phyloP scores from a whole-genome alignment of 78 protist species.

The Abeoforma whisleri region DNA sequence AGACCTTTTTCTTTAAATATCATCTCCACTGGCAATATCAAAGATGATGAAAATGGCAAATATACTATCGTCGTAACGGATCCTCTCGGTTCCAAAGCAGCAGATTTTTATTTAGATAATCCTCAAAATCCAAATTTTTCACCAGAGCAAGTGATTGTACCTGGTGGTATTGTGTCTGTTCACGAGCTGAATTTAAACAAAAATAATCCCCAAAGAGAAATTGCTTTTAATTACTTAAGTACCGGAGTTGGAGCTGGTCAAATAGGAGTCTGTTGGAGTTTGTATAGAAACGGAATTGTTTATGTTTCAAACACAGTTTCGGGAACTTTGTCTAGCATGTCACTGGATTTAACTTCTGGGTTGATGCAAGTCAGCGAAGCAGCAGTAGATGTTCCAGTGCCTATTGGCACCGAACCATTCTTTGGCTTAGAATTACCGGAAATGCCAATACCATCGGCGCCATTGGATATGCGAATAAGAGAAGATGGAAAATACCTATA shows the following conservation, averaged over 20 bases:
- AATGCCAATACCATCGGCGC: not conserved
- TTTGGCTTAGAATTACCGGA: not conserved
- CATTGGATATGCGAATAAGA: not conserved
- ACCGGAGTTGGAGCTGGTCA: not conserved
- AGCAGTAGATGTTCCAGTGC: not conserved
- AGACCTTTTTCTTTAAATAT: not conserved
- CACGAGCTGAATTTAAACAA: not conserved
- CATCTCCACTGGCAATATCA: not conserved
- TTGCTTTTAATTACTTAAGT: too few species aligned
- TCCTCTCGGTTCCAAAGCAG: not conserved
- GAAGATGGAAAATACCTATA: not conserved
- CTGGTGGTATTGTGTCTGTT: not conserved
- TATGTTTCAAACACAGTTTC: not conserved
- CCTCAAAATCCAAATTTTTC: not conserved
- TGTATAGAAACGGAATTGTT: not conserved
- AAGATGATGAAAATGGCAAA: not conserved
- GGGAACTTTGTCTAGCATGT: not conserved
- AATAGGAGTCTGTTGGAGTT: not conserved
- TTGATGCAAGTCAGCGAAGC: not conserved
- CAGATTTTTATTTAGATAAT: not conserved
- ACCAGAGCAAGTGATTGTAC: not conserved
- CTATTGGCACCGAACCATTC: not conserved
- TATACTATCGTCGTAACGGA: not conserved
- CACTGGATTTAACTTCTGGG: not conserved
- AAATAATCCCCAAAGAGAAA: not conserved